phyloP scores from a whole-genome alignment of 2,329 filamentous ascomycete species.

The Trichophaea hybrida region DNA sequence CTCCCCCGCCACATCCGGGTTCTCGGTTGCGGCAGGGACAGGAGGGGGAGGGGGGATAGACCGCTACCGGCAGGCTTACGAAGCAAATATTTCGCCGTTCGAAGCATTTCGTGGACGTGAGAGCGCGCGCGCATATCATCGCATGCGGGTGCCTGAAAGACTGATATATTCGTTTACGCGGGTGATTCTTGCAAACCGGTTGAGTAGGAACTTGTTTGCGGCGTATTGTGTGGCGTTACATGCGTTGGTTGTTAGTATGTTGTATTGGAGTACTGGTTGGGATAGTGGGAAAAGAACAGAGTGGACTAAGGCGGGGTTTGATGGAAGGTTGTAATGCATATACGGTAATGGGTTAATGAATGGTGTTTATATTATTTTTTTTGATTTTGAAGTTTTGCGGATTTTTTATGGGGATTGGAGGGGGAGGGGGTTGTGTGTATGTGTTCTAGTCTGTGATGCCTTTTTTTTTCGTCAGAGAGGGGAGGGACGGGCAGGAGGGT shows the following conservation, averaged over 20 bases:
- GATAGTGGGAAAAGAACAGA: conserved; percentile 27
- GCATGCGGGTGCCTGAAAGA: conserved; percentile 83
- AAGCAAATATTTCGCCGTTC: conserved; percentile 89
- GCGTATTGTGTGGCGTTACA: conserved; percentile 82
- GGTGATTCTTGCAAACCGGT: conserved; percentile 77
- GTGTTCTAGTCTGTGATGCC: too few relatives aligned
- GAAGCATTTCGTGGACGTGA: conserved; percentile 91
- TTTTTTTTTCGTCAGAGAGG: too few relatives aligned
- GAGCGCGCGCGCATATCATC: conserved; percentile 74
- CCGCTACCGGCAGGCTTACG: conserved; percentile 81
- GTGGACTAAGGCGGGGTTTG: conserved; percentile 52
- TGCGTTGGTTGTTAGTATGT: conserved; percentile 67
- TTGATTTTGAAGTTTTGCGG: neutral
- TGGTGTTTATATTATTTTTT: neutral
- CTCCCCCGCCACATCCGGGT: conserved; percentile 35
- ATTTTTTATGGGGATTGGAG: too few relatives aligned
- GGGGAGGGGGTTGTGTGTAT: too few relatives aligned
- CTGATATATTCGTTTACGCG: conserved; percentile 81
- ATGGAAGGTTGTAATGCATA: conserved; percentile 25
- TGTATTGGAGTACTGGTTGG: conserved; percentile 51
- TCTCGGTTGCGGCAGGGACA: conserved; percentile 37
- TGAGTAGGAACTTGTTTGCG: conserved; percentile 86
- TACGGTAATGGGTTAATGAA: neutral
- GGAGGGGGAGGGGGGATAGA: conserved; percentile 58
- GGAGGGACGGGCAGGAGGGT: too few relatives aligned